These are phyloP conservation scores for Marasmius tenuissimus DNA, from an alignment of 1,284 basidiomycete species.

Conservation along the genomic window DNA sequence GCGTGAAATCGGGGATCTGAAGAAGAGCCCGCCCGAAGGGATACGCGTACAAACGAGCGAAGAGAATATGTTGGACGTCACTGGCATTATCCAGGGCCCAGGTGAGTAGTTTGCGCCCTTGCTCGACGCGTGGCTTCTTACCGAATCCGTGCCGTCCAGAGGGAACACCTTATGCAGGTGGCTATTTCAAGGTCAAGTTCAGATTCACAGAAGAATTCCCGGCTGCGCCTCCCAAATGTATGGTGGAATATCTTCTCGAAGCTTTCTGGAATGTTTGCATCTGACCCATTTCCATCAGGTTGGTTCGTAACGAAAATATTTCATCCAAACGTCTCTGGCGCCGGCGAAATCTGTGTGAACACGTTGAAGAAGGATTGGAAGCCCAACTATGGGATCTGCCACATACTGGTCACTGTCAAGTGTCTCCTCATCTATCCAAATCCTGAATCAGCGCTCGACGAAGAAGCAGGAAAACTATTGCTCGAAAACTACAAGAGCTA, in stretches of 20 bases:
- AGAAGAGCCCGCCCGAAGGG: conserved; percentile 82
- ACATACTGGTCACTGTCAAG: conserved; percentile 91
- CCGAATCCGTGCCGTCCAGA: conserved; percentile 43
- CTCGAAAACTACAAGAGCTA: conserved; percentile 89
- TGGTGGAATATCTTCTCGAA: conserved; percentile 26
- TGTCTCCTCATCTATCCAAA: conserved; percentile 96
- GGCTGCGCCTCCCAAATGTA: conserved; percentile 88
- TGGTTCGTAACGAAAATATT: conserved; percentile 93
- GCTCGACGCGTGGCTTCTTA: conserved; percentile 24
- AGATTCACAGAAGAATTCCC: conserved; percentile 90
- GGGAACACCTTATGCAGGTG: conserved; percentile 89
- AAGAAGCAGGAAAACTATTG: conserved; percentile 90
- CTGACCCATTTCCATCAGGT: conserved; percentile 45
- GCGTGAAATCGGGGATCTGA: conserved; percentile 79
- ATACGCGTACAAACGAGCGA: conserved; percentile 83
- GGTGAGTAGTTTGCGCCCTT: conserved; percentile 44
- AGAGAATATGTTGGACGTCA: conserved; percentile 82
- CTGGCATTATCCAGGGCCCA: conserved; percentile 78
- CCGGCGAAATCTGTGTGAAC: conserved; percentile 95
- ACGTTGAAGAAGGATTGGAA: conserved; percentile 98
- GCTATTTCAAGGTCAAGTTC: conserved; percentile 88
- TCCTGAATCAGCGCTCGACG: conserved; percentile 92
- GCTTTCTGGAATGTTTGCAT: neutral
- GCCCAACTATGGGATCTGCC: conserved; percentile 84
- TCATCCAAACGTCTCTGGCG: conserved; percentile 90